Conservation (phyloP, 2,329 filamentous ascomycete species). For the Epichloe coenophiala region DNA sequence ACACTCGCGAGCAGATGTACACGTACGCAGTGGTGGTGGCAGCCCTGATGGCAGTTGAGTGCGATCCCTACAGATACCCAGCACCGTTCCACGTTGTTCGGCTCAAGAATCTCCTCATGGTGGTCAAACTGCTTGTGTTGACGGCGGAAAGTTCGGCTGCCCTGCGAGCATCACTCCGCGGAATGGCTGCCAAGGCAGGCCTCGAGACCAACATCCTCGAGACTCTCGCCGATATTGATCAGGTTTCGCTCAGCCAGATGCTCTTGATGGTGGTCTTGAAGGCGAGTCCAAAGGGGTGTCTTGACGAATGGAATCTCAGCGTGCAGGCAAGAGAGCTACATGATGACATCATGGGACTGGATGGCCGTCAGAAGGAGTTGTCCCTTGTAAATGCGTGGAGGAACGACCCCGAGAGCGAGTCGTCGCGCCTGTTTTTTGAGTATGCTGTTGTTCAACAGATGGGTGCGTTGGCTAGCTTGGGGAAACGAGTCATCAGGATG, state of each 20-base stretch:
- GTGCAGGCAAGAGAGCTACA: constrained; percentile 32
- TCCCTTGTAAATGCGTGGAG: constrained; percentile 31
- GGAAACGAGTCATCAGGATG: constrained; percentile 26
- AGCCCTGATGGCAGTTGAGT: constrained; percentile 32
- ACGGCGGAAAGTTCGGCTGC: constrained; percentile 25
- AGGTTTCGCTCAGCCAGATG: constrained; percentile 39
- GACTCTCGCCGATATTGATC: constrained; percentile 31
- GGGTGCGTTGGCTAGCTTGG: constrained; percentile 31
- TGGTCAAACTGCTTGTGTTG: constrained; percentile 38
- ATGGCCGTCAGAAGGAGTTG: constrained; percentile 31
- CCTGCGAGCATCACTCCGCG: constrained; percentile 15
- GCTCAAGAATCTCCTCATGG: constrained; percentile 35
- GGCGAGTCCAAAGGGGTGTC: constrained; percentile 27
- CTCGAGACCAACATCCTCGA: constrained; percentile 15
- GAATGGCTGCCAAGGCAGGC: constrained; percentile 10
- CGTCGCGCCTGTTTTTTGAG: constrained; percentile 33
- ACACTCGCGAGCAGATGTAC: constrained; percentile 27
- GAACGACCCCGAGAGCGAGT: constrained; percentile 23
- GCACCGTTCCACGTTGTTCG: constrained; percentile 37
- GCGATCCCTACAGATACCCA: constrained; percentile 36
- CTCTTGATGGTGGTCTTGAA: constrained; percentile 34
- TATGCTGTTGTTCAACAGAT: constrained; percentile 35
- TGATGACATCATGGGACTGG: constrained; percentile 32
- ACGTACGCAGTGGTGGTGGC: constrained; percentile 30
- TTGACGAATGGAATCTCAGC: constrained; percentile 32